A percentile compares a stretch with the other conserved stretches of the same genome.
Conservation (phyloP, 495 filamentous ascomycete genomes). For the Penicillium salamii region DNA sequence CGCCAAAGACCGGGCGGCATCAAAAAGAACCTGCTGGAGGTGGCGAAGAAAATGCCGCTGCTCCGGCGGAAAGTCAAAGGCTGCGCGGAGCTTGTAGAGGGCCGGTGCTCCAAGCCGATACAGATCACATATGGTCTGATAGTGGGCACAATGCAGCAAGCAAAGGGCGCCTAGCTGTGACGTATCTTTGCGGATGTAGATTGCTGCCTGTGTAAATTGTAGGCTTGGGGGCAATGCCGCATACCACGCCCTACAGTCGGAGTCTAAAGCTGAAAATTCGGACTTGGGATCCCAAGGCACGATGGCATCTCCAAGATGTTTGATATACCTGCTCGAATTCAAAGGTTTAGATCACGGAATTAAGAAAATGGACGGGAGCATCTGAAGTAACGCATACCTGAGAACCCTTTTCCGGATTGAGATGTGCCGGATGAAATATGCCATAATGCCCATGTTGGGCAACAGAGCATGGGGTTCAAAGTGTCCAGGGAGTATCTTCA, state of each 20-base stretch:
- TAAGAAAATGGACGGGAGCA: too few relatives aligned
- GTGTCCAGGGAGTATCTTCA: constrained; percentile 22
- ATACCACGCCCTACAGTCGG: constrained; percentile 28
- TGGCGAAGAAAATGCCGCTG: constrained; percentile 21
- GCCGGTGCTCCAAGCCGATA: constrained; percentile 32
- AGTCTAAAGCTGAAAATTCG: constrained; percentile 25
- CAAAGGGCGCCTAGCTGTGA: constrained; percentile 30
- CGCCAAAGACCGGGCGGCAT: constrained; percentile 25
- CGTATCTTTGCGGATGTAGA: constrained; percentile 31
- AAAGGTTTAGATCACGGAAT: too few relatives aligned
- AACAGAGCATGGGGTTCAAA: constrained; percentile 8
- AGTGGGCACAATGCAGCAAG: constrained; percentile 28
- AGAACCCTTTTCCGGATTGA: constrained; percentile 28
- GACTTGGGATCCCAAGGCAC: constrained; percentile 29
- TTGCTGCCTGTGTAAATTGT: constrained; percentile 25
- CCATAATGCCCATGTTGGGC: constrained; percentile 34
- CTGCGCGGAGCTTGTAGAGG: constrained; percentile 29
- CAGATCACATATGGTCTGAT: constrained; percentile 32
- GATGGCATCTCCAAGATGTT: constrained; percentile 29
- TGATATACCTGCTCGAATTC: constrained; percentile 24
- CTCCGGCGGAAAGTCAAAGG: constrained; percentile 30
- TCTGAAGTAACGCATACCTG: constrained; percentile 13
- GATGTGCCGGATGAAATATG: constrained; percentile 30
- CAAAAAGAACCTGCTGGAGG: constrained; percentile 24
- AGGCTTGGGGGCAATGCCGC: constrained; percentile 25